Conservation (phyloP, 768 basidiomycete genomes). For the Pulveroboletus sp. region DNA sequence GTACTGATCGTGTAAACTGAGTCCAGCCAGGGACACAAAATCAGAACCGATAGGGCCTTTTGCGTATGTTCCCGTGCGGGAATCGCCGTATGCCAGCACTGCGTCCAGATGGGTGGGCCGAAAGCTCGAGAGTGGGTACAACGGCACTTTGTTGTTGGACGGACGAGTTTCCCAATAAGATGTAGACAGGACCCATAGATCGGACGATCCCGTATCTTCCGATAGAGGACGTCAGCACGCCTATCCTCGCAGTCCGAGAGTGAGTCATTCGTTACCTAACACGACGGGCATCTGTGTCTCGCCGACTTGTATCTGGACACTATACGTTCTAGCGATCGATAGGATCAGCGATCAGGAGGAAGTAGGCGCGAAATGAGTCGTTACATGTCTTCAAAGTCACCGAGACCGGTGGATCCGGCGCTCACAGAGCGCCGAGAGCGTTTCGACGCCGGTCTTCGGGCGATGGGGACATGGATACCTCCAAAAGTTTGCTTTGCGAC, state of each 20-base stretch:
- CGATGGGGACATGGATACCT: slow-evolving; percentile 25
- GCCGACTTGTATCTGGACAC: slow-evolving; percentile 54
- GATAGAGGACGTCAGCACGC: neutral
- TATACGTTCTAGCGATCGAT: slow-evolving; percentile 49
- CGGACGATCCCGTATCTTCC: slow-evolving; percentile 73
- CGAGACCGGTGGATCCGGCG: slow-evolving; percentile 46
- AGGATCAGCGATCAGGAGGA: slow-evolving; percentile 2
- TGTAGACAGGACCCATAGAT: slow-evolving; percentile 68
- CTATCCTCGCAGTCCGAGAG: neutral
- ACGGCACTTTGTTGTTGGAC: slow-evolving; percentile 29
- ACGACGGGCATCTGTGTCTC: slow-evolving; percentile 49
- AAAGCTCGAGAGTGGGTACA: slow-evolving; percentile 50
- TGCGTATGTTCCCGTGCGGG: slow-evolving; percentile 64
- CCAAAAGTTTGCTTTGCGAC: slow-evolving; percentile 8
- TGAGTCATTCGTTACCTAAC: slow-evolving; percentile 42
- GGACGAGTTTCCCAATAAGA: slow-evolving; percentile 45
- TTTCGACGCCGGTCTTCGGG: neutral
- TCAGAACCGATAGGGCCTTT: slow-evolving; percentile 60
- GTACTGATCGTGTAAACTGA: slow-evolving; percentile 47
- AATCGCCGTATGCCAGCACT: slow-evolving; percentile 64
- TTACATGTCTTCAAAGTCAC: slow-evolving; percentile 61
- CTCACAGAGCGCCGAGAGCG: slow-evolving; percentile 9
- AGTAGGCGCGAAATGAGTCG: slow-evolving; percentile 15
- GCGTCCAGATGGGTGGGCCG: slow-evolving; percentile 43
- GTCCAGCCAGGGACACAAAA: slow-evolving; percentile 47